Conservation (phyloP, 371 early-diverging fungal genomes). For the Coemansia sp. region DNA sequence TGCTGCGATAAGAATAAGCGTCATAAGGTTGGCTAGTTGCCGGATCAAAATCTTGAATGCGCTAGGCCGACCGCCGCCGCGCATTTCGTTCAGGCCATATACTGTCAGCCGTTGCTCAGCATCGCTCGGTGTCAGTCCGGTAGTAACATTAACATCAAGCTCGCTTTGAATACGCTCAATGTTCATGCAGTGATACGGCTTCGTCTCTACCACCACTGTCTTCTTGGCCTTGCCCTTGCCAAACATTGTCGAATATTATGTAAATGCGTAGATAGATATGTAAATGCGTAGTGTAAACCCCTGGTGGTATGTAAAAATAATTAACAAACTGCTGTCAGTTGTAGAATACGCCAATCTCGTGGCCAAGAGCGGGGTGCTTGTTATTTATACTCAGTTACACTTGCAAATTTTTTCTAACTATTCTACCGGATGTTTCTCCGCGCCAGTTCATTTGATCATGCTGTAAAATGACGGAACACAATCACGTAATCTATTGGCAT, state of each 20-base stretch:
- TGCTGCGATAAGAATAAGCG: slow-evolving; percentile 74
- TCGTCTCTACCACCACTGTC: slow-evolving; percentile 11
- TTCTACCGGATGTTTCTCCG: not conserved
- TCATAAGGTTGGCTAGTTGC: slow-evolving; percentile 83
- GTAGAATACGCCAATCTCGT: not conserved
- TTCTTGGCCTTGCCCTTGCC: slow-evolving; percentile 1
- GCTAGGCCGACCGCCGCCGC: slow-evolving; percentile 64
- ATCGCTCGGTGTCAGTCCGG: slow-evolving; percentile 63
- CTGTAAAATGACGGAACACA: slow-evolving; percentile 4
- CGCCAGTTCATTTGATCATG: not conserved
- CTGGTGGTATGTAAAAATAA: not conserved
- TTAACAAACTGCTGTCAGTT: not conserved
- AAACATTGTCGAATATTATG: slow-evolving; percentile 11
- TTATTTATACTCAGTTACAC: slow-evolving; percentile 1
- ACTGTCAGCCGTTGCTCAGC: slow-evolving; percentile 56
- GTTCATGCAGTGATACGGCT: slow-evolving; percentile 45
- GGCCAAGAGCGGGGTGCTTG: not conserved
- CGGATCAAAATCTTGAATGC: slow-evolving; percentile 70
- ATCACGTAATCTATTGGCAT: not conserved
- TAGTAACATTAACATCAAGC: slow-evolving; percentile 50
- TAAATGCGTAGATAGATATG: not conserved
- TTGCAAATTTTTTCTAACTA: not conserved
- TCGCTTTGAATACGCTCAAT: slow-evolving; percentile 17
- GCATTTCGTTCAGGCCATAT: slow-evolving; percentile 75
- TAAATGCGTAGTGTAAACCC: not conserved